Conservation (phyloP, 169 alveolate species). For the Plasmodium inui region DNA sequence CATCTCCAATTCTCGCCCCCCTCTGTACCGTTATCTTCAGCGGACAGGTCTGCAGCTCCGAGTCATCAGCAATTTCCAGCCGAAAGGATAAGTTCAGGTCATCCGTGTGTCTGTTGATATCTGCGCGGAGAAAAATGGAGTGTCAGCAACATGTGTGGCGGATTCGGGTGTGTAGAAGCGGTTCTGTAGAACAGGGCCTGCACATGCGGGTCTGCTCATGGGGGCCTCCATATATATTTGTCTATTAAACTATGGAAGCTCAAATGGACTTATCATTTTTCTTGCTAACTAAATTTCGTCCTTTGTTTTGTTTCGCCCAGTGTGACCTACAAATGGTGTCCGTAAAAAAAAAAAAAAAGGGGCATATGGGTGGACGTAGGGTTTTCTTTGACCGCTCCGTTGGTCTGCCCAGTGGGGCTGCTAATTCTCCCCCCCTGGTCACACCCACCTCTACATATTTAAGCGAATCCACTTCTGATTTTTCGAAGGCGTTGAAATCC, state of each 20-base stretch:
- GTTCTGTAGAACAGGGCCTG: too few relatives aligned
- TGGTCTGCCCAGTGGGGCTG: neutral
- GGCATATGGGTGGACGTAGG: neutral
- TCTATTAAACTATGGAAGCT: neutral
- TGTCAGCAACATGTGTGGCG: neutral
- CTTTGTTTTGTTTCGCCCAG: slow-evolving; percentile 75
- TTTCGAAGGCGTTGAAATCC: slow-evolving; percentile 59
- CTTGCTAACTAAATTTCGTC: slow-evolving; percentile 51
- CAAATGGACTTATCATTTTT: neutral
- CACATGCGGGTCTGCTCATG: neutral
- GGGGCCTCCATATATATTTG: neutral
- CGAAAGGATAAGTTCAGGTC: slow-evolving; percentile 69
- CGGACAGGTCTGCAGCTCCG: slow-evolving; percentile 74
- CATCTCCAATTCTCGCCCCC: neutral
- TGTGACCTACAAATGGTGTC: slow-evolving; percentile 39
- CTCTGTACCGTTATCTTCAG: slow-evolving; percentile 60
- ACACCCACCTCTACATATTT: slow-evolving; percentile 57
- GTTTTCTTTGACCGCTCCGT: neutral
- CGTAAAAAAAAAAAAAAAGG: neutral
- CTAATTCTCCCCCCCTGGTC: neutral
- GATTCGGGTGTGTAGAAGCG: too few relatives aligned
- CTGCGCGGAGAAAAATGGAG: neutral
- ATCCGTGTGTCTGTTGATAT: slow-evolving; percentile 31
- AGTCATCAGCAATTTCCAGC: slow-evolving; percentile 76
- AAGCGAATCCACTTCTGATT: slow-evolving; percentile 64